Evolutionary conservation across 306 rosid genomes (phyloP).

Genomic region (Casuarina equisetifolia): DNA sequence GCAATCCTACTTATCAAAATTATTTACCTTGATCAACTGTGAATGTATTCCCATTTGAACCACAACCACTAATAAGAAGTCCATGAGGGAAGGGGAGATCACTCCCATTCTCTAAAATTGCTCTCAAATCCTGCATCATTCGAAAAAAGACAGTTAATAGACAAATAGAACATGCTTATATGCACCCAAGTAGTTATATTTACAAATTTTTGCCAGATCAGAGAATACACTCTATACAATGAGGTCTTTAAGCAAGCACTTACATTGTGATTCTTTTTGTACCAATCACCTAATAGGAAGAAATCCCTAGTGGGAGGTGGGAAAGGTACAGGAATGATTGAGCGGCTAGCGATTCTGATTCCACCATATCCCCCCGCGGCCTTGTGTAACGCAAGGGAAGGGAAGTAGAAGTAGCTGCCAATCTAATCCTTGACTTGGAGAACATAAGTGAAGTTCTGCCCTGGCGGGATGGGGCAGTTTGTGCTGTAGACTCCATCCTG

Average conservation of each 20-base stretch:
- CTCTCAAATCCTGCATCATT: slow-evolving; percentile 64
- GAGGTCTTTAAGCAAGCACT: slow-evolving; percentile 26
- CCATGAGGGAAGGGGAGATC: slow-evolving; percentile 88
- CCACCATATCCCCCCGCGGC: slow-evolving; percentile 91
- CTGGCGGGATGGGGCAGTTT: no score
- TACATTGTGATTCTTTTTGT: slow-evolving; percentile 72
- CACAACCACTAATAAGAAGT: slow-evolving; percentile 75
- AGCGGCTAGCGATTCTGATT: slow-evolving; percentile 64
- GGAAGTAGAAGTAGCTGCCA: slow-evolving; percentile 87
- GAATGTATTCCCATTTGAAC: slow-evolving; percentile 52
- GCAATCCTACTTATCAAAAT: background rate
- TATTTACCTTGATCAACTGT: slow-evolving; percentile 74
- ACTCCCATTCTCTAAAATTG: slow-evolving; percentile 71
- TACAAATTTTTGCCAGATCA: no score
- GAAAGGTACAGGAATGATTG: slow-evolving; percentile 75
- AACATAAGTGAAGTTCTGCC: no score
- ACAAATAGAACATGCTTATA: no score
- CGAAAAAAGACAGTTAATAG: background rate
- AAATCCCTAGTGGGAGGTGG: slow-evolving; percentile 75
- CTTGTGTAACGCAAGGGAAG: slow-evolving; percentile 82
- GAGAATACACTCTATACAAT: no score
- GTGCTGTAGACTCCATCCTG: no score
- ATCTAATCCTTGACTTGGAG: no score
- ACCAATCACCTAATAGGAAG: slow-evolving; percentile 86
- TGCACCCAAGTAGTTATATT: no score